A percentile compares a stretch with the other conserved stretches of the same genome.
Evolutionary conservation across 805 yeast genomes (phyloP).

Genomic region (Cyberlindnera galapagoensis): DNA sequence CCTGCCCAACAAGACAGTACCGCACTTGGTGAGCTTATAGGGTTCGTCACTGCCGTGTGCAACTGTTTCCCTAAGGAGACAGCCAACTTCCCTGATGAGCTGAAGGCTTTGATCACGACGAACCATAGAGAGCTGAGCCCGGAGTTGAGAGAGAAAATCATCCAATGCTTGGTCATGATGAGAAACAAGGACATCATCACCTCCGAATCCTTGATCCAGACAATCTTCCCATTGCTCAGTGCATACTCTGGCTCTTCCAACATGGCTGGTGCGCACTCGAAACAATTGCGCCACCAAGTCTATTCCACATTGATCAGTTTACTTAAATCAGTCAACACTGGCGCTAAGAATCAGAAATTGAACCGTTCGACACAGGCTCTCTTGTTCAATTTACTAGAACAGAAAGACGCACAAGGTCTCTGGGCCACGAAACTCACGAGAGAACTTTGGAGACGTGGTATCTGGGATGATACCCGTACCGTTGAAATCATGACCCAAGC

Average conservation of each 20-base stretch:
- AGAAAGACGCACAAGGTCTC: slow-evolving; percentile 75
- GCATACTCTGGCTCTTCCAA: slow-evolving; percentile 52
- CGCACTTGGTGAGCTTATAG: slow-evolving; percentile 70
- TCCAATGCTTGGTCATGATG: slow-evolving; percentile 83
- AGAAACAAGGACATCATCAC: slow-evolving; percentile 76
- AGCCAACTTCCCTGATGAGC: slow-evolving; percentile 72
- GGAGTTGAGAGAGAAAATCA: slow-evolving; percentile 86
- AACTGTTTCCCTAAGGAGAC: slow-evolving; percentile 88
- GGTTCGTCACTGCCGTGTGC: slow-evolving; percentile 90
- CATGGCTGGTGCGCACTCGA: slow-evolving; percentile 56
- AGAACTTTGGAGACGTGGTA: slow-evolving; percentile 95
- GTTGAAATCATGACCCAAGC: slow-evolving; percentile 98
- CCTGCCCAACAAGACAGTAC: slow-evolving; percentile 44
- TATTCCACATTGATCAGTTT: slow-evolving; percentile 74
- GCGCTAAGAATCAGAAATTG: slow-evolving; percentile 83
- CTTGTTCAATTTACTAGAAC: slow-evolving; percentile 76
- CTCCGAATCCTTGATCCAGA: slow-evolving; percentile 76
- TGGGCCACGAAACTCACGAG: slow-evolving; percentile 96
- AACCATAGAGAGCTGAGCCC: slow-evolving; percentile 79
- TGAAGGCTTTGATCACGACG: slow-evolving; percentile 57
- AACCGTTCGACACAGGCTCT: slow-evolving; percentile 90
- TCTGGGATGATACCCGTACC: slow-evolving; percentile 96
- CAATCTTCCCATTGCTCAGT: slow-evolving; percentile 78
- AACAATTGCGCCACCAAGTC: slow-evolving; percentile 74
- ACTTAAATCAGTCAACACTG: slow-evolving; percentile 76